Base-by-base conservation (phyloP, 1,139 yeast species). In the Pichia cactophila region DNA sequence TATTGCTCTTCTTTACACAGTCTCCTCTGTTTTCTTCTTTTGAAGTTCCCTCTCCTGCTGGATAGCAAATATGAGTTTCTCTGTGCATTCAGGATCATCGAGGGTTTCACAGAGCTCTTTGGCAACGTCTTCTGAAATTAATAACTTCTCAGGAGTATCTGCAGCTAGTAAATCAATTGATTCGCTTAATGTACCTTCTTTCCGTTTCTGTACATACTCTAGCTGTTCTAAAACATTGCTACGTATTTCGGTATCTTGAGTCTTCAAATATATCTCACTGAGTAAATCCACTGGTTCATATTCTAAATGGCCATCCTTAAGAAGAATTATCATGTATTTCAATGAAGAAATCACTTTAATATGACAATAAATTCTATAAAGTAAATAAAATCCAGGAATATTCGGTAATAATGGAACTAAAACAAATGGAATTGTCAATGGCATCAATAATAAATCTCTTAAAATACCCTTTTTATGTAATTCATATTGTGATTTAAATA, bases 371-470 rank as follows among this genome's bases (percentile, higher is more conserved):
- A 86, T 74, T 56, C 98, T 74, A 65, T 85, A 92, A 6, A 86
- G 73, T 43, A 90, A 67, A 62, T 89, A 92, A 59, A 92, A 84
- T 0, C 97, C 97, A 0, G 98, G 98, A n/a, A 92, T 78, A 58
- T 92, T 92, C 20, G 98, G 98, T 1, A 90, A 65, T n/a, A 90
- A 73, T 0, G 98, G 98, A 0, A 92, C 62, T 43, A 89, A 61
- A 0, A 88, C 89, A 48, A 89, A 66, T 1, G 98, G 98, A 8
- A 88, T 61, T 0, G 95, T 80, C 43, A 90, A 56, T 1, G 97
- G 97, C 3, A 92, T 68, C 2, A 83, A 82, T 33, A 83, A 57
- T 0, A 78, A 75, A 58, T 87, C 81, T 41, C 71, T 57, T 17
- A 73, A 44, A 56, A 77, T 65, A 52, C 69, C 70, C 52, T 69